Percentiles rank a stretch among this genome's conserved stretches.
These are phyloP conservation scores for Penicillium mononematosum DNA, from an alignment of 495 filamentous ascomycete species.

Conservation along the genomic window DNA sequence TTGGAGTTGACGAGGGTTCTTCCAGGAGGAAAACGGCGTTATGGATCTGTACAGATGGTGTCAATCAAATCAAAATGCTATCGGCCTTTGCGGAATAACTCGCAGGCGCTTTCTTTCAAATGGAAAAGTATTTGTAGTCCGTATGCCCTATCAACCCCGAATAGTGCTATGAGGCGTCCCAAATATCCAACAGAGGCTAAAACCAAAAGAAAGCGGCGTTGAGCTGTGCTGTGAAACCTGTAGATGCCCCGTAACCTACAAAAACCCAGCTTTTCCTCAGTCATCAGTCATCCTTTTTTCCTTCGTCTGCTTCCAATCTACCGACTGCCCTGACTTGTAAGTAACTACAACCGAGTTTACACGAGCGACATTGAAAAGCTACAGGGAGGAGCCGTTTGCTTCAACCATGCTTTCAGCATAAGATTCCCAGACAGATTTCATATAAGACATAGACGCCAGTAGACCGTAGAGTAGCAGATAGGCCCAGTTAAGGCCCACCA, in stretches of 20 bases:
- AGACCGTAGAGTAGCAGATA: slow-evolving; percentile 13
- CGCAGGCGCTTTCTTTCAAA: neutral
- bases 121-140: neutral
- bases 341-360: neutral
- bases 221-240: too few relatives aligned
- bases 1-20: slow-evolving; percentile 16
- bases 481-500: slow-evolving; percentile 6
- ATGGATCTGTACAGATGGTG: slow-evolving; percentile 12
- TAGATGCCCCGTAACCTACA: neutral
- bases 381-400: neutral
- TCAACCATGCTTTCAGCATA: slow-evolving; percentile 10
- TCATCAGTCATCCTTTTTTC: neutral
- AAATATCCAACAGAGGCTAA: neutral
- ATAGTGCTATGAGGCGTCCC: neutral
- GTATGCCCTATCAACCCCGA: neutral
- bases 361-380: neutral
- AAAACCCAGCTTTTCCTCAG: neutral
- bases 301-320: neutral
- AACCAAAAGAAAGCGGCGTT: too few relatives aligned
- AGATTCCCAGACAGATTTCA: neutral
- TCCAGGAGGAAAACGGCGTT: slow-evolving; percentile 8
- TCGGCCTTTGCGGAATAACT: neutral
- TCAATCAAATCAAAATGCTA: neutral
- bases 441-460: slow-evolving; percentile 2
- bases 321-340: neutral